A percentile compares a stretch with the other conserved stretches of the same genome.
phyloP scores from a whole-genome alignment of 306 rosid species.

The Vachellia collinsii region DNA sequence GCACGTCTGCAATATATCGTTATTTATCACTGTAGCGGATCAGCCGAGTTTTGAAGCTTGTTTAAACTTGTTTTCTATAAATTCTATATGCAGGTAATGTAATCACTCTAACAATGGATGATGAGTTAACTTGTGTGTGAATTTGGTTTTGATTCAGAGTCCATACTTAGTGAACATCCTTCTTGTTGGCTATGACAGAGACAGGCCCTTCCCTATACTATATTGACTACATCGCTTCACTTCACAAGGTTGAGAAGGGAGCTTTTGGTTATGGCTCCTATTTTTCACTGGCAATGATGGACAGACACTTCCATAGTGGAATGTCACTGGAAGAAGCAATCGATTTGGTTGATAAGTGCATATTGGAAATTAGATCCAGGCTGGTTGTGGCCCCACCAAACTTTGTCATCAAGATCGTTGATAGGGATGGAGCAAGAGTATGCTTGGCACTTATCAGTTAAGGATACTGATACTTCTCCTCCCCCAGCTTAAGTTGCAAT shows the following conservation, averaged over 20 bases:
- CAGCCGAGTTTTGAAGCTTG: not conserved
- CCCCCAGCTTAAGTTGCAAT: conserved; percentile 54
- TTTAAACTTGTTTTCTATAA: not conserved
- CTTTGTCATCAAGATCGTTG: conserved; percentile 93
- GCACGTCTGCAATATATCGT: not conserved
- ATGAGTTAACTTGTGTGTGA: conserved; percentile 15
- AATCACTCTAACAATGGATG: not conserved
- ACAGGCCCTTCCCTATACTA: conserved; percentile 84
- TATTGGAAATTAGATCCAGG: conserved; percentile 72
- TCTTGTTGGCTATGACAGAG: conserved; percentile 92
- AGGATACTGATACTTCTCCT: conserved; percentile 37
- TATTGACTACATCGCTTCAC: conserved; percentile 89
- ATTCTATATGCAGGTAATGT: not conserved
- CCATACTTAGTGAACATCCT: conserved; percentile 90
- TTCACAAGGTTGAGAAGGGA: conserved; percentile 98
- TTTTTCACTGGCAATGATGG: conserved; percentile 88
- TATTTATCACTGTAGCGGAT: not conserved
- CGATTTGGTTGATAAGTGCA: conserved; percentile 81
- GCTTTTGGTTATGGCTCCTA: conserved; percentile 97
- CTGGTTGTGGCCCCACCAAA: conserved; percentile 93
- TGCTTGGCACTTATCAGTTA: conserved; percentile 83
- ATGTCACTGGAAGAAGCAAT: conserved; percentile 87
- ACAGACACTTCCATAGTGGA: conserved; percentile 85
- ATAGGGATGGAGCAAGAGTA: conserved; percentile 91
- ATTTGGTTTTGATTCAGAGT: conserved; percentile 55